phyloP scores from a whole-genome alignment of 768 basidiomycete genomes.

The Lentinula boryana region DNA sequence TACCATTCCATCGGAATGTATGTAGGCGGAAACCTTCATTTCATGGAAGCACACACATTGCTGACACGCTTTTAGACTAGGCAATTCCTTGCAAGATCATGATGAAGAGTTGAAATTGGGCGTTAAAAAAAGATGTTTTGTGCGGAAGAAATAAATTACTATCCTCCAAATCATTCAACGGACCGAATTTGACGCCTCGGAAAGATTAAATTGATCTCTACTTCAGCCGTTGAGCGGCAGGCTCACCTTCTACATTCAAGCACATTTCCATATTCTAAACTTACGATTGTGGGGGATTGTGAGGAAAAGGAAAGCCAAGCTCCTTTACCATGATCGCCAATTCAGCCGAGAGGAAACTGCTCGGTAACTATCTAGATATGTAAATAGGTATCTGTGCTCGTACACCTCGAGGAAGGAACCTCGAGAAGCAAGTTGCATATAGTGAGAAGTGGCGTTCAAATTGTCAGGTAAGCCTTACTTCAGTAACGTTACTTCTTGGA shows the following conservation, averaged over 20 bases:
- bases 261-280: background rate
- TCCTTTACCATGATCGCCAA: background rate
- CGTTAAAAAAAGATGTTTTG: no score
- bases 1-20: background rate
- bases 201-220: background rate
- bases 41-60: background rate
- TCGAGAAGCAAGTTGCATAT: conserved; percentile 14
- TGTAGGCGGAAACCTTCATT: background rate
- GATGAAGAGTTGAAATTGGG: background rate
- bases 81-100: background rate
- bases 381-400: background rate
- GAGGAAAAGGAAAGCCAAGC: background rate
- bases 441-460: conserved; percentile 30
- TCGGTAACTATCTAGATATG: conserved; percentile 3
- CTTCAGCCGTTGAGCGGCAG: background rate
- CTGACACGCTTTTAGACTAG: conserved; percentile 4
- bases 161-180: background rate
- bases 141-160: no score
- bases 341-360: background rate
- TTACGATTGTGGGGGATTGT: background rate
- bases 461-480: conserved; percentile 34
- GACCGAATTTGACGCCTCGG: background rate
- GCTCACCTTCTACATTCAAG: no score
- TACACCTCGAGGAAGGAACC: conserved; percentile 13
- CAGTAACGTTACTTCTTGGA: conserved; percentile 32